Base-by-base conservation (phyloP, 2,329 filamentous ascomycete genomes). In the Erysiphe pulchra region DNA sequence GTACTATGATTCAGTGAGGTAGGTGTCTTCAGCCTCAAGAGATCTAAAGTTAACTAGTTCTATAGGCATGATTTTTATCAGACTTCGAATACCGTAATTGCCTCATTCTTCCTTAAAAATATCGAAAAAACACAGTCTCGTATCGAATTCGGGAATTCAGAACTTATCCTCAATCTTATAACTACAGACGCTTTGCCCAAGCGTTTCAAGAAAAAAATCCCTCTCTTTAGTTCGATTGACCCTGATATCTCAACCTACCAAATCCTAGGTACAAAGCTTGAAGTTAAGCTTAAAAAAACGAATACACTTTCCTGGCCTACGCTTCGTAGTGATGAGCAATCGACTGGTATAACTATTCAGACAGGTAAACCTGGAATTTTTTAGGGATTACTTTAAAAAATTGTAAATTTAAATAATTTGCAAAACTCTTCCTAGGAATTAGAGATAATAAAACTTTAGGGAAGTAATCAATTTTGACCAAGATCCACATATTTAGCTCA, bases 71-170 rank as follows among this genome's bases (percentile, higher is more conserved):
- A 98, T 62, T 98, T 87, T 63, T 98, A 98, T 64, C 90, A 98
- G 62, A 95, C 90, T 1, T 67, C 79, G 2, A 72, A 73, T 12
- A 76, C 75, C 13, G 82, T 95, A 47, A 93, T 92, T 52, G 86
- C 81, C 2, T 90, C 82, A 9, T 79, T 94, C 53, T 98, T 92
- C 64, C 70, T 95, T 46, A 98, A 95, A 68, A 95, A 95, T 66
- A 93, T 98, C 55, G 75, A 86, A 63, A 92, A 87, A 63, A 71
- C 77, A 20, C 71, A 65, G 24, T 80, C 84, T 45, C 78, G 71
- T 52, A 70, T 95, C 41, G 66, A 70, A 20, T 87, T 95, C 59
- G 60, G 66, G 33, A 56, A 70, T 2, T 63, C 69, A 42, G 65
- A 71, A 42, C 62, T 95, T 44, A 68, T 70, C 11, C 70, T 98